phyloP scores from a whole-genome alignment of 495 filamentous ascomycete genomes.

The Penicillium bialowiezense region DNA sequence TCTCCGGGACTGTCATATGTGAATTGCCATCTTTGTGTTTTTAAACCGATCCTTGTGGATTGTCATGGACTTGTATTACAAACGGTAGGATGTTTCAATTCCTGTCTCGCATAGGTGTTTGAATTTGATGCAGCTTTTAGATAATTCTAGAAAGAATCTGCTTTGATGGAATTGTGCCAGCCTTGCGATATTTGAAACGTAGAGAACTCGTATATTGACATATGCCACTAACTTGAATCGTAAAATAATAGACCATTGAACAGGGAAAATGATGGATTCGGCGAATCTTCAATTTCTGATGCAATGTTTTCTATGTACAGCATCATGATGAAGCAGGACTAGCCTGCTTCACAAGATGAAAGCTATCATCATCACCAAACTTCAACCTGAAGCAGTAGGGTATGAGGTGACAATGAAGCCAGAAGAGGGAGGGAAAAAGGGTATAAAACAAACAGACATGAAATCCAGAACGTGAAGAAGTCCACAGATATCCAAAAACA shows the following conservation, averaged over 20 bases:
- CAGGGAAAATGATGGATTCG: neutral
- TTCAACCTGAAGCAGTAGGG: neutral
- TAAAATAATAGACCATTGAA: neutral
- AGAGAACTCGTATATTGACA: no score
- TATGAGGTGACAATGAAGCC: neutral
- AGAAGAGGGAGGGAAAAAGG: constrained; percentile 4
- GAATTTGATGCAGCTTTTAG: neutral
- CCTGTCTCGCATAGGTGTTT: neutral
- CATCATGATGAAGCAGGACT: constrained; percentile 11
- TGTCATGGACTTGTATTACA: constrained; percentile 3
- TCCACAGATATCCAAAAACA: no score
- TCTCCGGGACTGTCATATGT: constrained; percentile 1
- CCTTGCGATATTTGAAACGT: neutral
- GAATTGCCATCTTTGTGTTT: neutral
- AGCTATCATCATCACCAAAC: constrained; percentile 1
- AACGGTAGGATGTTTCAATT: constrained; percentile 1
- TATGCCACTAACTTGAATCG: neutral
- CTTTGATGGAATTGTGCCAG: neutral
- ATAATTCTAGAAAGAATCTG: neutral
- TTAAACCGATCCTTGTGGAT: neutral
- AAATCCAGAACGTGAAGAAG: no score
- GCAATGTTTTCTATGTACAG: constrained; percentile 30
- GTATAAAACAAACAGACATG: constrained; percentile 9
- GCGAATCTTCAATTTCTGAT: constrained; percentile 14
- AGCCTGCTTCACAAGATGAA: neutral